Evolutionary conservation across 2,329 filamentous ascomycete species (phyloP).

Genomic region (Trichophyton simii): DNA sequence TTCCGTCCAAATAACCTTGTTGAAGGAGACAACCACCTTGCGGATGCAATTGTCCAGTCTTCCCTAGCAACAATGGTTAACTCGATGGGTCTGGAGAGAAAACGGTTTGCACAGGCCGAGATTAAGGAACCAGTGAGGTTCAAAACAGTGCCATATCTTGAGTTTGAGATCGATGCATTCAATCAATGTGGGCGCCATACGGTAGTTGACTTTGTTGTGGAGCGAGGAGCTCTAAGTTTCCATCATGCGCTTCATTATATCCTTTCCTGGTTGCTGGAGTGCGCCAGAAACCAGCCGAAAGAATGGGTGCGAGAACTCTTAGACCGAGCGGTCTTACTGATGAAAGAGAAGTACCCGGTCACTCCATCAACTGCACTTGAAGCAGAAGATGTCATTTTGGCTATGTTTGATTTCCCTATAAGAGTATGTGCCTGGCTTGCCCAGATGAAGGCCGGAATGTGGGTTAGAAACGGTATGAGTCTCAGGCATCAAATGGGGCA

Average conservation of each 20-base stretch:
- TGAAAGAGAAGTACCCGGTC: constrained; percentile 42
- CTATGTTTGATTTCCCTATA: constrained; percentile 83
- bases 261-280: constrained; percentile 88
- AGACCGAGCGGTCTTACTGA: constrained; percentile 52
- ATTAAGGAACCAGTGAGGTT: constrained; percentile 78
- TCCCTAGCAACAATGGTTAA: constrained; percentile 78
- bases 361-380: constrained; percentile 36
- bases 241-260: constrained; percentile 95
- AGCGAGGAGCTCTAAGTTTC: constrained; percentile 86
- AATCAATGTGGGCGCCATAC: constrained; percentile 43
- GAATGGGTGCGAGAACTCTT: constrained; percentile 57
- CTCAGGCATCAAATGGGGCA: constrained; percentile 88
- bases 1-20: constrained; percentile 60
- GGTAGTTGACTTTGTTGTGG: constrained; percentile 77
- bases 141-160: constrained; percentile 63
- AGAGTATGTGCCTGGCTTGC: constrained; percentile 92
- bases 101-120: constrained; percentile 73
- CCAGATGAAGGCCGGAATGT: constrained; percentile 97
- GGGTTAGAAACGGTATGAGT: constrained; percentile 95
- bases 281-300: constrained; percentile 60
- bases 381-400: constrained; percentile 69
- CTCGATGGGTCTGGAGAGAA: constrained; percentile 77
- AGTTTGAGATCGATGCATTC: constrained; percentile 51
- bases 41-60: constrained; percentile 54
- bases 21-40: constrained; percentile 49